Conservation (phyloP, 768 basidiomycete species). For the Chiua virens region DNA sequence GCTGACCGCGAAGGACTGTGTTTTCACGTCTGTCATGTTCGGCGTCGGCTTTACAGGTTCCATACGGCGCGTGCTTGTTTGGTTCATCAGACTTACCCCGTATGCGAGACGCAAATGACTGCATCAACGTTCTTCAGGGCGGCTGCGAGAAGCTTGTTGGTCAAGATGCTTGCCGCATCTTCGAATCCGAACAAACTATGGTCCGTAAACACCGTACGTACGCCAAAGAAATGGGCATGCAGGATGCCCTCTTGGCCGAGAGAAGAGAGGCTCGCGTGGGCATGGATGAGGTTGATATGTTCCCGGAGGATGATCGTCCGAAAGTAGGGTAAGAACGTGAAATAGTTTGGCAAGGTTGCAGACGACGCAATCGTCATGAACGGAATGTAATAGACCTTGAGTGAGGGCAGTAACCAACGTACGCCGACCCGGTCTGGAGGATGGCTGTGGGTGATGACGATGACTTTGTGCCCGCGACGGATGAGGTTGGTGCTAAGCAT, state of each 20-base stretch:
- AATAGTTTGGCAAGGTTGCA: constrained; percentile 92
- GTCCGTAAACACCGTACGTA: constrained; percentile 94
- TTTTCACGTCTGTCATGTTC: constrained; percentile 80
- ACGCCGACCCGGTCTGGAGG: constrained; percentile 83
- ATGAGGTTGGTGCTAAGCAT: constrained; percentile 86
- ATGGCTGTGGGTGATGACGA: constrained; percentile 93
- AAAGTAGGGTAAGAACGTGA: constrained; percentile 89
- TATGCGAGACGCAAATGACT: constrained; percentile 95
- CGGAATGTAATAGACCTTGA: constrained; percentile 96
- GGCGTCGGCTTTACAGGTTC: neutral
- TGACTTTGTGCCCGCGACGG: constrained; percentile 84
- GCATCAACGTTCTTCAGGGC: constrained; percentile 90
- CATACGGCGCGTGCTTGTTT: neutral
- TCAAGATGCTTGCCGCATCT: constrained; percentile 94
- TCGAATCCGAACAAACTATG: constrained; percentile 97
- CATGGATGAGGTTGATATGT: constrained; percentile 83
- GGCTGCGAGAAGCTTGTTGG: constrained; percentile 90
- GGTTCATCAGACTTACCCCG: constrained; percentile 60
- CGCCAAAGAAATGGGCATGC: constrained; percentile 82
- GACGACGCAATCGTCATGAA: constrained; percentile 86
- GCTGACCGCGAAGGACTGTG: constrained; percentile 82
- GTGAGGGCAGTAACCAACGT: constrained; percentile 80
- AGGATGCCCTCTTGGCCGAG: constrained; percentile 92
- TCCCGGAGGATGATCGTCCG: constrained; percentile 88
- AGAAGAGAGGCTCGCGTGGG: constrained; percentile 87